phyloP scores from a whole-genome alignment of 2,329 filamentous ascomycete genomes.

The Ambrosiella cleistominuta region DNA sequence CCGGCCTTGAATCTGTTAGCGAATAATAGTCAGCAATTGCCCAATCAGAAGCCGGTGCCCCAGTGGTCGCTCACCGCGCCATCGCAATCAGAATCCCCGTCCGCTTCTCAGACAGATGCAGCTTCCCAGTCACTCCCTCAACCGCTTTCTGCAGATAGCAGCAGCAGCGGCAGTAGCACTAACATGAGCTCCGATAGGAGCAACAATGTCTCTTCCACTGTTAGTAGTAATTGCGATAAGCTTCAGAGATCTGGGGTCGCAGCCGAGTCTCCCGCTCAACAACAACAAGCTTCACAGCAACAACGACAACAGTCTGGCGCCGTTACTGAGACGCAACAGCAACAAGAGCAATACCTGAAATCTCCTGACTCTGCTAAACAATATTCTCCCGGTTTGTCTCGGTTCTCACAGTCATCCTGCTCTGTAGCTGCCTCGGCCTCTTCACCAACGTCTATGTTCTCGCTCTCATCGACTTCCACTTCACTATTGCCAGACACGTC shows the following conservation, averaged over 20 bases:
- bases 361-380: background rate
- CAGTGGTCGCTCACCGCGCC: slow-evolving; percentile 3
- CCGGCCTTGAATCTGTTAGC: background rate
- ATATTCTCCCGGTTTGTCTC: background rate
- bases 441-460: background rate
- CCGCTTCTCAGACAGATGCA: background rate
- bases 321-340: background rate
- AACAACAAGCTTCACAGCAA: background rate
- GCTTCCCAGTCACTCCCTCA: background rate
- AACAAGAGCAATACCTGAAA: background rate
- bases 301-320: background rate
- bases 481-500: background rate
- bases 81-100: background rate
- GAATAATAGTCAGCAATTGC: background rate
- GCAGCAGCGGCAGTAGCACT: slow-evolving; percentile 1
- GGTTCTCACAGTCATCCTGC: background rate
- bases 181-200: background rate
- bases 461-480: background rate
- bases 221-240: background rate
- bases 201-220: background rate
- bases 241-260: background rate
- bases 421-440: background rate
- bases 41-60: background rate
- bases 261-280: background rate
- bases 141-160: background rate